Evolutionary conservation across 345 rosid species (phyloP), one percentile per base, ranked within the genome.

Genomic region (Lepidium africanum): DNA sequence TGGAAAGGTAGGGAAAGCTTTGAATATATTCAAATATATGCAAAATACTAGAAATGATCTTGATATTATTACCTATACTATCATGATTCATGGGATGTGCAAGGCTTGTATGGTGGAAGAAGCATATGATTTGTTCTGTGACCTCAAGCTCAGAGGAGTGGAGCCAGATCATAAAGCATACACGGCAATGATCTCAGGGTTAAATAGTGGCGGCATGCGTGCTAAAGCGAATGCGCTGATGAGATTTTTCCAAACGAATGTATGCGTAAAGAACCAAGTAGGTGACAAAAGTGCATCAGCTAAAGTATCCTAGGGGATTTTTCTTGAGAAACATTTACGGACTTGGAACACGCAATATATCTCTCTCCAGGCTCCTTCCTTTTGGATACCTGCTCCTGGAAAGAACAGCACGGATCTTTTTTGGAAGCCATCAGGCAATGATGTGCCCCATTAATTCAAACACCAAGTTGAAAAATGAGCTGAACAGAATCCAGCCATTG

Each of bases 311-410:
- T 36, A 63, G 69, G 75, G 51, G 78, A 36, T 83, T 84, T 78
- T 49, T 87, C 13, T 13, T 52, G 62, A 57, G 71, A 19, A 75
- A 79, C 52, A 81, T 84, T 23, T 81, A 84, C 59, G 30, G 47
- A 43, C 71, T 84, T 19, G 81, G 85, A 63, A 84, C 83, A 37
- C 51, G 80, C 48, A 84, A 85, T 75, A 51, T 84, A 15, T 45
- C 77, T 15, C 47, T 86, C 54, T 23, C 49, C 1, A 87, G 84
- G 50, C 76, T 89, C 72, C 87, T 78, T 63, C 88, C 86, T 2
- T 76, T 84, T 78, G 90, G 91, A 40, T 87, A 86, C 69, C 63
- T 80, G 67, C 91, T 90, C 36, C 55, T 88, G 72, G 90, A 89
- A 66, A 78, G 88, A 78, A 53, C 87, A 13, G 74, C 77, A 43